Conservation (phyloP, 257 asterid genomes). For the Capsicum rhomboideum region DNA sequence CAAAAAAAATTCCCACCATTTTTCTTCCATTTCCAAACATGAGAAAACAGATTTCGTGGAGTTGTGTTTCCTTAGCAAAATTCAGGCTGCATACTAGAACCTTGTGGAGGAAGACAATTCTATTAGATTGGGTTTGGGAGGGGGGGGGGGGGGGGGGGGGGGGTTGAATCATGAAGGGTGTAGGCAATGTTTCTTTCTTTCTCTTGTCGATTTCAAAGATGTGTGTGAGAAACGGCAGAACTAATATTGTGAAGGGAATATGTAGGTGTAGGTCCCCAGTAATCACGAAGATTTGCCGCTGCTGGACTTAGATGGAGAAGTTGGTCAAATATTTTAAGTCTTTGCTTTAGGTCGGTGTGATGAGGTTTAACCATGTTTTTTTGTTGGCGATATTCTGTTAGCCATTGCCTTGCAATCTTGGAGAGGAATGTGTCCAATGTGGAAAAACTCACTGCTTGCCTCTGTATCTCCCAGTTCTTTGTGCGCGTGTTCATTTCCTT, state of each 20-base stretch:
- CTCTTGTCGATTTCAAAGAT: not conserved
- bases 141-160: not conserved
- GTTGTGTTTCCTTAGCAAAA: not conserved
- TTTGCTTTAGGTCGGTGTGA: not conserved
- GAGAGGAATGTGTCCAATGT: not conserved
- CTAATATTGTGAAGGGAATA: not conserved
- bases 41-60: not conserved
- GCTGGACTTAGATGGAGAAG: not conserved
- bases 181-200: not conserved
- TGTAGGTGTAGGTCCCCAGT: not conserved
- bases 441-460: not conserved
- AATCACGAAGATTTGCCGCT: not conserved
- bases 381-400: not conserved
- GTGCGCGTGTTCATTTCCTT: not conserved
- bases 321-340: not conserved
- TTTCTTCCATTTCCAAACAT: not conserved
- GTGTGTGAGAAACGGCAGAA: not conserved
- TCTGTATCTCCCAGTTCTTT: not conserved
- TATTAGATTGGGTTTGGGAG: not conserved
- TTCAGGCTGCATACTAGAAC: not conserved
- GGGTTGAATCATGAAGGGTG: not conserved
- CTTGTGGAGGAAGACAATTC: not conserved
- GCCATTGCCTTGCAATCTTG: not conserved
- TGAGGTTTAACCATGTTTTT: not conserved
- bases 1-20: not conserved